These are phyloP conservation scores for Suillus lakei DNA, from an alignment of 768 basidiomycete species.

Conservation along the genomic window DNA sequence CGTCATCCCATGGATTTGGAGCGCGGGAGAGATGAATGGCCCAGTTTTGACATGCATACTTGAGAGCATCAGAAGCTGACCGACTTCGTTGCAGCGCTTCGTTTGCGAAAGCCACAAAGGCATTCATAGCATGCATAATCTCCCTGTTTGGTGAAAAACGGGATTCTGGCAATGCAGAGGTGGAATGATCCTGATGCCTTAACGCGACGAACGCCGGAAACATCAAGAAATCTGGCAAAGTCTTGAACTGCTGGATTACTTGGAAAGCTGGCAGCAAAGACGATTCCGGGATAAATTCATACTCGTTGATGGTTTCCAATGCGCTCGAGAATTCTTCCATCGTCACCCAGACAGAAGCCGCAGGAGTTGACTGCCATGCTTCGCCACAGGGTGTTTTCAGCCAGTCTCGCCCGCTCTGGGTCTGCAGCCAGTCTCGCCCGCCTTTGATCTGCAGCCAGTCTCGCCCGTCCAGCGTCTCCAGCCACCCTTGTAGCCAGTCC, in stretches of 20 bases:
- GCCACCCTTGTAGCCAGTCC: not conserved
- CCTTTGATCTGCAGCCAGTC: not conserved
- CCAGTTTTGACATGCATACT: conserved; percentile 3
- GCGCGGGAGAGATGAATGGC: not conserved
- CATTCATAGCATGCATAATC: not conserved
- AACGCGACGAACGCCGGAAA: not conserved
- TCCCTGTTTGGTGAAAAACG: not conserved
- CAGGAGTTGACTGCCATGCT: not conserved
- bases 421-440: not conserved
- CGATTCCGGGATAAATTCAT: not conserved
- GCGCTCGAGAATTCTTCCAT: conserved; percentile 4
- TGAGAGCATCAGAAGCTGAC: not conserved
- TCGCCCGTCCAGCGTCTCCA: not conserved
- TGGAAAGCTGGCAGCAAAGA: not conserved
- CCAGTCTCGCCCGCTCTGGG: not conserved
- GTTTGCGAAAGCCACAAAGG: not conserved
- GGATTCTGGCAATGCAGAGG: not conserved
- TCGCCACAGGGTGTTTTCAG: not conserved
- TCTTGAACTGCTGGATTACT: not conserved
- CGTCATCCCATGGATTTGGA: not conserved
- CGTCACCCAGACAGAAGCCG: not conserved
- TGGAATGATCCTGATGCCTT: not conserved
- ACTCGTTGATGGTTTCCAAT: not conserved
- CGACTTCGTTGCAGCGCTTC: not conserved
- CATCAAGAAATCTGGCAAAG: not conserved